These are phyloP conservation scores for Grigorovia transvaalensis DNA, from an alignment of 805 yeast genomes.

Conservation along the genomic window DNA sequence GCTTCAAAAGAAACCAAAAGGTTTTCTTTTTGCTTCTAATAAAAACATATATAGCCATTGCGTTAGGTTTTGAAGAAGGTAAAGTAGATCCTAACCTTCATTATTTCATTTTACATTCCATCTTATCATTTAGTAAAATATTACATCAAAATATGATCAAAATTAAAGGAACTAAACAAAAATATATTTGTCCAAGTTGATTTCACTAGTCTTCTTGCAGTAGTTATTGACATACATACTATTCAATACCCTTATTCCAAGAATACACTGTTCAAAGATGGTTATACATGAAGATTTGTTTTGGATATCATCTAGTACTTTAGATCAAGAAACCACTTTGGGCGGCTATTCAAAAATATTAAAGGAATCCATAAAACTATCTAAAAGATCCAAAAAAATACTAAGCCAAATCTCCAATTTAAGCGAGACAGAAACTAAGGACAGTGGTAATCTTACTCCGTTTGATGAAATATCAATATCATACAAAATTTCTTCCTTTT, in stretches of 20 bases:
- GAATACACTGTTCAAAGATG: not conserved
- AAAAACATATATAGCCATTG: no score
- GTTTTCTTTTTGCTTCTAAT: no score
- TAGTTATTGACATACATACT: not conserved
- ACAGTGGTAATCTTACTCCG: not conserved
- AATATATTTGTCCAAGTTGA: not conserved
- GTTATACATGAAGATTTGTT: not conserved
- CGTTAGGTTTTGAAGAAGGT: no score
- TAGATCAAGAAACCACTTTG: not conserved
- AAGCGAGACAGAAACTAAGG: not conserved
- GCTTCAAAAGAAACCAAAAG: no score
- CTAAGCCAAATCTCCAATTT: slow-evolving; percentile 1
- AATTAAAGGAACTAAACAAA: not conserved
- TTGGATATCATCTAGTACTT: not conserved
- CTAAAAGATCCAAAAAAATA: slow-evolving; percentile 4
- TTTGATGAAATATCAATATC: not conserved
- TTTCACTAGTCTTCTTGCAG: no score
- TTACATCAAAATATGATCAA: no score
- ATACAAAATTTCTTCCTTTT: not conserved
- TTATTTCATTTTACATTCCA: no score
- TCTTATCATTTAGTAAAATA: no score
- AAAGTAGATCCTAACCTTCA: no score
- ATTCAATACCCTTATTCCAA: not conserved
- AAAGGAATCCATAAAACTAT: slow-evolving; percentile 8
- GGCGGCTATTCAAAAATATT: slow-evolving; percentile 10